Evolutionary conservation across 1,284 basidiomycete genomes (phyloP), one percentile per base, ranked within the genome.

Genomic region (Cystobasidium pallidum): DNA sequence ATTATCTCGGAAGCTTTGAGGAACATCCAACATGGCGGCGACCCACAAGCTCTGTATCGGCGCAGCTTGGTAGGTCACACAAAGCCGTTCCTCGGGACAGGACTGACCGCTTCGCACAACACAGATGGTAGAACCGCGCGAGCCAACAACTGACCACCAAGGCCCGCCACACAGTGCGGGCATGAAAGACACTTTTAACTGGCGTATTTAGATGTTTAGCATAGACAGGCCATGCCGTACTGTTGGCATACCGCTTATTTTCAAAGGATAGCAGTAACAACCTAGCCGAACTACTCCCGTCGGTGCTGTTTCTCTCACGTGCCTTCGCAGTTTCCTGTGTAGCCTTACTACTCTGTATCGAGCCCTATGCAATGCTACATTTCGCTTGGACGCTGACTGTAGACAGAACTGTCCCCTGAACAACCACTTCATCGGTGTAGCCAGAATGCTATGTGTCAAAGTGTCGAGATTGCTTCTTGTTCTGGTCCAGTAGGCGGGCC

Each of bases 21-120:
- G 17, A 71, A 71, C 24, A 49, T 71, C 10, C 59, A 71, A 21
- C 45, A 71, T 34, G 68, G 68, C 21, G 68, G 61, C 4, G 68
- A 71, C 34, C 54, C 55, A 19, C 68, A 71, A 32, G 68, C 68
- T 17, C 34, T 71, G 51, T 71, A 71, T 51, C 30, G 68, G 41
- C 32, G 68, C 21, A 71, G 68, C 30, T 34, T 71, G 2, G 62
- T 65, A 36, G 45, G 45, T 34, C 26, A 10, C 26, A 4, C 10
- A 15, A 32, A 7, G 21, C 19, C n/a, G n/a, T n/a, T n/a, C n/a
- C n/a, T n/a, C n/a, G n/a, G n/a, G n/a, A n/a, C n/a, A n/a, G n/a
- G 24, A 51, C 61, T 24, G 19, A 51, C 13, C 30, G 1, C 19
- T 49, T 19, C n/a, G n/a, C n/a, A n/a, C 26, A 7, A 21, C n/a